Conservation (phyloP, 169 alveolate genomes). For the Plasmodium vivax region DNA sequence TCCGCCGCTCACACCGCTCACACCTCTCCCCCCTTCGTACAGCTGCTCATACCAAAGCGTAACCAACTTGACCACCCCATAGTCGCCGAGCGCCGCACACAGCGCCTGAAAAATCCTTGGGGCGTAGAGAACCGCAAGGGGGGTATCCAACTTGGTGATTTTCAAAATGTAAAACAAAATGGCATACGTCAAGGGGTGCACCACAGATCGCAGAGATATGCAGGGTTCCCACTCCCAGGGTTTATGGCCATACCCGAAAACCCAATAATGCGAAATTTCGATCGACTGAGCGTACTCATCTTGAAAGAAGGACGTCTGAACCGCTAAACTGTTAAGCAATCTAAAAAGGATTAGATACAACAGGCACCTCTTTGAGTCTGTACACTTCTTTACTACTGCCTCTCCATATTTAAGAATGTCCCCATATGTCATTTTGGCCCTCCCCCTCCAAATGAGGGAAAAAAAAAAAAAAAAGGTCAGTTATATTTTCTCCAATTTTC, state of each 20-base stretch:
- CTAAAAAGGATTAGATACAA: constrained; percentile 50
- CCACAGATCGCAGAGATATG: constrained; percentile 77
- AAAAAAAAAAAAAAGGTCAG: not conserved
- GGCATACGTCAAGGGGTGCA: constrained; percentile 82
- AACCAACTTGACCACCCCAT: constrained; percentile 70
- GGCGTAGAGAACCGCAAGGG: constrained; percentile 45
- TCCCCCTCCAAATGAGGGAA: not conserved
- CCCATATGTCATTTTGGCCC: not conserved
- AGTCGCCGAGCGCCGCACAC: constrained; percentile 80
- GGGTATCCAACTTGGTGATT: constrained; percentile 48
- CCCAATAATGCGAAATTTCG: constrained; percentile 84
- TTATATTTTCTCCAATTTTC: constrained; percentile 2
- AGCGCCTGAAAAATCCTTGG: constrained; percentile 80
- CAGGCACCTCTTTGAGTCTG: not conserved
- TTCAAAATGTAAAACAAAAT: constrained; percentile 74
- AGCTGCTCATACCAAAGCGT: constrained; percentile 33
- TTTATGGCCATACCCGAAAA: constrained; percentile 82
- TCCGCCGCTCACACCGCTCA: too few species aligned
- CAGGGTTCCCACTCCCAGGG: constrained; percentile 90
- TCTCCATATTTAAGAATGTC: not conserved
- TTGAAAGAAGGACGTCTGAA: constrained; percentile 80
- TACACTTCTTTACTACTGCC: not conserved
- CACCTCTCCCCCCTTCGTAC: not conserved
- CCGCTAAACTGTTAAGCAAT: constrained; percentile 74
- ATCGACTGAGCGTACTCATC: constrained; percentile 88